Conservation (phyloP, 2,329 filamentous ascomycete species). For the Aspergillus ruber region DNA sequence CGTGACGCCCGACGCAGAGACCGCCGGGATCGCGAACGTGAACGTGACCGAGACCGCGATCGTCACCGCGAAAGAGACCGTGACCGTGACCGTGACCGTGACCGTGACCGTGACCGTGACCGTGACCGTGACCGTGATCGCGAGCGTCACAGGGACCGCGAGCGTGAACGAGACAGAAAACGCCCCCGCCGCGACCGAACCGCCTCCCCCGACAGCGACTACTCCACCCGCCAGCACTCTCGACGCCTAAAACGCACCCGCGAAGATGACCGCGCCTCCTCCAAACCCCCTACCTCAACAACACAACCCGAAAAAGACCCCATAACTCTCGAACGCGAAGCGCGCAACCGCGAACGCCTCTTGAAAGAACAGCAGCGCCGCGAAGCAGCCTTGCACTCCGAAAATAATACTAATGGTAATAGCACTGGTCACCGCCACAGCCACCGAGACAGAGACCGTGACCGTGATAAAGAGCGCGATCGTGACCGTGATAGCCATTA, state of each 20-base stretch:
- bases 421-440: conserved; percentile 4
- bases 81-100: conserved; percentile 29
- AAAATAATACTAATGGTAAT: conserved; percentile 16
- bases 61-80: conserved; percentile 17
- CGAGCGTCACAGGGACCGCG: conserved; percentile 20
- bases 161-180: conserved; percentile 25
- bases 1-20: conserved; percentile 24
- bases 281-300: conserved; percentile 4
- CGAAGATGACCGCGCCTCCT: conserved; percentile 13
- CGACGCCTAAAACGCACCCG: conserved; percentile 32
- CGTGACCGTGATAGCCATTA: background rate
- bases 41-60: conserved; percentile 21
- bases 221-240: conserved; percentile 27
- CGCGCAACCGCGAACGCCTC: conserved; percentile 55
- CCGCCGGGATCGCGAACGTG: conserved; percentile 26
- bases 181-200: conserved; percentile 37
- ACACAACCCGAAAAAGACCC: conserved; percentile 52
- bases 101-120: conserved; percentile 46
- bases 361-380: conserved; percentile 60
- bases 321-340: conserved; percentile 68
- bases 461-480: background rate
- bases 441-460: background rate
- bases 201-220: conserved; percentile 26
- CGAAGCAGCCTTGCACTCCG: conserved; percentile 40
- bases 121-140: conserved; percentile 29